Conservation (phyloP, 2,329 filamentous ascomycete genomes). For the Curvularia eragrostidis region DNA sequence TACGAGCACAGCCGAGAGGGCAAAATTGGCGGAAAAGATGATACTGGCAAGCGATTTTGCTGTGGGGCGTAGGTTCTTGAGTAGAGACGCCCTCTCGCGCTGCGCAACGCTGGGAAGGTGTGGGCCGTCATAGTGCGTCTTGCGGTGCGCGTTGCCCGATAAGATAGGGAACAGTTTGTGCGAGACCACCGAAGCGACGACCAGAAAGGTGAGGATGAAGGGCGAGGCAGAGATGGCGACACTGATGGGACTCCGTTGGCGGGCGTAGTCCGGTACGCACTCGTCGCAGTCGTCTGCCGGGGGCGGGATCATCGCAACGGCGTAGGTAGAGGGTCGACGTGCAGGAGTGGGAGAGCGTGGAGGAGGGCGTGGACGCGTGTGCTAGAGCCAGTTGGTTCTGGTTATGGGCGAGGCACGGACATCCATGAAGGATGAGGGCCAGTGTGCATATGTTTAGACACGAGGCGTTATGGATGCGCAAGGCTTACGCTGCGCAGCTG, state of each 20-base stretch:
- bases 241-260: conserved; percentile 54
- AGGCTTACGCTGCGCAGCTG: conserved; percentile 8
- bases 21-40: conserved; percentile 79
- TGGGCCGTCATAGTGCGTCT: conserved; percentile 67
- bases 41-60: conserved; percentile 60
- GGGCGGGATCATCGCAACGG: conserved; percentile 41
- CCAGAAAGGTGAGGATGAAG: conserved; percentile 73
- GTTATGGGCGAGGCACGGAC: conserved; percentile 24
- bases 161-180: conserved; percentile 77
- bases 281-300: conserved; percentile 62
- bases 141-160: conserved; percentile 63
- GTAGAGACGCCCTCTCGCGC: conserved; percentile 32
- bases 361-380: not conserved
- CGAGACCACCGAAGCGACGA: conserved; percentile 68
- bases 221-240: conserved; percentile 69
- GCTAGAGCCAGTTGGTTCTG: conserved; percentile 30
- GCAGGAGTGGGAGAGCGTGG: conserved; percentile 14
- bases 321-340: conserved; percentile 1
- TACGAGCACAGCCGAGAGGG: conserved; percentile 76
- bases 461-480: not conserved
- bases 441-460: conserved; percentile 18
- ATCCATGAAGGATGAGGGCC: conserved; percentile 35
- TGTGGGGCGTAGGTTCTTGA: conserved; percentile 49
- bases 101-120: conserved; percentile 57
- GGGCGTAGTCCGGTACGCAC: conserved; percentile 61